These are phyloP conservation scores for Peltaster fructicola DNA, from an alignment of 2,329 filamentous ascomycete species.

Conservation along the genomic window DNA sequence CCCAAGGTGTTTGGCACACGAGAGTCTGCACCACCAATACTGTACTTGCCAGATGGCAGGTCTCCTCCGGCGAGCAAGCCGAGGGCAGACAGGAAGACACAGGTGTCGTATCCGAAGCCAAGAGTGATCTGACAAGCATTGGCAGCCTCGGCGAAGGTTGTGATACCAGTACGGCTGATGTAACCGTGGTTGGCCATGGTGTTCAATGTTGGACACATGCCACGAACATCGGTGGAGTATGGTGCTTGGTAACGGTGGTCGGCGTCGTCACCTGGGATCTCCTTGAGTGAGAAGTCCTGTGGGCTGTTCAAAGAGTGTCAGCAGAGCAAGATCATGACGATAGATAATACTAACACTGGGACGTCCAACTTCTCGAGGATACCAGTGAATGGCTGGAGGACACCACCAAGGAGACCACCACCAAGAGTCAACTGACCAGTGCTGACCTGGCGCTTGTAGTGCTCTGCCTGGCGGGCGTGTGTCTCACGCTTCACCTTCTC, in stretches of 20 bases:
- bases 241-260: conserved; percentile 10
- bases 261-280: conserved; percentile 11
- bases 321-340: neutral
- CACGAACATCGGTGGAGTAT: conserved; percentile 8
- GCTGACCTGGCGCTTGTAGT: conserved; percentile 7
- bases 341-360: conserved; percentile 6
- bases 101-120: conserved; percentile 13
- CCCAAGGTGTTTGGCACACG: conserved; percentile 14
- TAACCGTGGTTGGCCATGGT: conserved; percentile 17
- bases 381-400: conserved; percentile 13
- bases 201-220: conserved; percentile 13
- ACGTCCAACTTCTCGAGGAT: conserved; percentile 9
- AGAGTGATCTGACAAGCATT: conserved; percentile 14
- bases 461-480: conserved; percentile 6
- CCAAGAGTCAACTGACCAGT: conserved; percentile 6
- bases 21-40: conserved; percentile 11
- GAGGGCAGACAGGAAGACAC: conserved; percentile 12
- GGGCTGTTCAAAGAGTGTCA: conserved; percentile 5
- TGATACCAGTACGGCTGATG: conserved; percentile 12
- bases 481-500: conserved; percentile 4
- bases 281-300: conserved; percentile 6
- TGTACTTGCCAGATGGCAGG: conserved; percentile 11
- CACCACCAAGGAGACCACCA: conserved; percentile 9
- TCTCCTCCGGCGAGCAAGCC: conserved; percentile 14
- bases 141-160: conserved; percentile 13